Evolutionary conservation across 768 basidiomycete genomes (phyloP).

Genomic region (Ramaria sp.): DNA sequence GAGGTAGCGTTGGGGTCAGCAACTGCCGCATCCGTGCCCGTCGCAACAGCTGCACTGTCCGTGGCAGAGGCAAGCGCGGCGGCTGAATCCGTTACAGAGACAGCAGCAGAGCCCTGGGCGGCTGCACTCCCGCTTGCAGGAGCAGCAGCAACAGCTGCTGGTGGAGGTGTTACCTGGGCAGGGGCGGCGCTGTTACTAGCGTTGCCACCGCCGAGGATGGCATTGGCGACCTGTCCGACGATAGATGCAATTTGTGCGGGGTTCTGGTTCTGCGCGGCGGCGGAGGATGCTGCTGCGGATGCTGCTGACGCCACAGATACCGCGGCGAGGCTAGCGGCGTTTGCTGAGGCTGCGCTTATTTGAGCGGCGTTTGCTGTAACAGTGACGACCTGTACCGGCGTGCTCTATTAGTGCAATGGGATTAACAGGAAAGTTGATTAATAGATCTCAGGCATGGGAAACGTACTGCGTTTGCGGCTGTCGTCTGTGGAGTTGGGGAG

Average conservation of each 20-base stretch:
- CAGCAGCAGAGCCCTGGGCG: not conserved
- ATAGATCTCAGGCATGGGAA: too few species aligned
- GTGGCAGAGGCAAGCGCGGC: not conserved
- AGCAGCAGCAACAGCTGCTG: too few species aligned
- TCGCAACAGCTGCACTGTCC: not conserved
- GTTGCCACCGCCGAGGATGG: too few species aligned
- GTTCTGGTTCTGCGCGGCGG: too few species aligned
- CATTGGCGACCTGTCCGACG: too few species aligned
- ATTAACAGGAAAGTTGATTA: too few species aligned
- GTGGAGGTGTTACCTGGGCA: too few species aligned
- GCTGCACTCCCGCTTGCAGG: too few species aligned
- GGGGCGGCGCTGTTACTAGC: too few species aligned
- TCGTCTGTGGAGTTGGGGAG: not conserved
- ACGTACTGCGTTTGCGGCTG: not conserved
- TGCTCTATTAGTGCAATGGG: too few species aligned
- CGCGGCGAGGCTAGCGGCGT: not conserved
- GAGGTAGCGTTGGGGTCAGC: not conserved
- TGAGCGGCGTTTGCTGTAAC: not conserved
- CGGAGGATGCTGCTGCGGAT: not conserved
- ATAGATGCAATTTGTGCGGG: too few species aligned
- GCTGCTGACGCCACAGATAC: not conserved
- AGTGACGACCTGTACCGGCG: not conserved
- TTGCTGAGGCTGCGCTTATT: not conserved
- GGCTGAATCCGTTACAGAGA: not conserved
- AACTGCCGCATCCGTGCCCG: not conserved